Base-by-base conservation (phyloP, 371 early-diverging fungal species). In the Blakeslea trispora region DNA sequence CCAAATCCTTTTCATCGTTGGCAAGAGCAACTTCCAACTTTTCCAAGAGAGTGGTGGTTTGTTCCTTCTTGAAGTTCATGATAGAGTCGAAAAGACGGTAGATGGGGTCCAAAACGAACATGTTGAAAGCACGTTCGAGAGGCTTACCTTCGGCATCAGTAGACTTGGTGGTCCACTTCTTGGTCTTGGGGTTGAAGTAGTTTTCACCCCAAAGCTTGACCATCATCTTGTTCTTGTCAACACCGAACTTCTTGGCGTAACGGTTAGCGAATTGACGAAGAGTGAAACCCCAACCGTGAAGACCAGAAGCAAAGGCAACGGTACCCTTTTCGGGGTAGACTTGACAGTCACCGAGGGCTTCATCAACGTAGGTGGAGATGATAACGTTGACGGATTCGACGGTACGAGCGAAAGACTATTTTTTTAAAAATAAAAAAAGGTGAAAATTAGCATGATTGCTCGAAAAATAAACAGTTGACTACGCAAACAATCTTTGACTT, bases 231-330 rank as follows among this genome's bases (percentile, higher is more conserved):
- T 86, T 81, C 71, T 88, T 85, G 79, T 95, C 94, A 58, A 95
- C 93, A 84, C 95, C 95, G 68, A 98, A 95, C 85, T 95, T 94
- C 89, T 97, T 95, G 75, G 97, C 79, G 83, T 97, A 99, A 63
- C 97, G 93, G 62, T 83, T 77, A 64, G 99, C 98, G 71, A 99
- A 99, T 81, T 97, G 97, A 71, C 94, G 95, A 51, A 99, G 93
- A 57, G 99, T 99, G 89, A 99, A 99, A 79, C 96, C 99, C 99
- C 99, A 99, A 64, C 98, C 99, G 88, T 99, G 99, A 57, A 99
- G 91, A 85, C 98, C 99, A 64, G 99, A 99, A 68, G 98, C 99
- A 79, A 99, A 99, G 59, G 98, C 96, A 66, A 99, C 95, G 70
- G 98, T 98, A 68, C 98, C 98, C 70, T 87, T 72, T 72, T 97